phyloP scores from a whole-genome alignment of 2,329 filamentous ascomycete genomes.

The Pseudogymnoascus sp. region DNA sequence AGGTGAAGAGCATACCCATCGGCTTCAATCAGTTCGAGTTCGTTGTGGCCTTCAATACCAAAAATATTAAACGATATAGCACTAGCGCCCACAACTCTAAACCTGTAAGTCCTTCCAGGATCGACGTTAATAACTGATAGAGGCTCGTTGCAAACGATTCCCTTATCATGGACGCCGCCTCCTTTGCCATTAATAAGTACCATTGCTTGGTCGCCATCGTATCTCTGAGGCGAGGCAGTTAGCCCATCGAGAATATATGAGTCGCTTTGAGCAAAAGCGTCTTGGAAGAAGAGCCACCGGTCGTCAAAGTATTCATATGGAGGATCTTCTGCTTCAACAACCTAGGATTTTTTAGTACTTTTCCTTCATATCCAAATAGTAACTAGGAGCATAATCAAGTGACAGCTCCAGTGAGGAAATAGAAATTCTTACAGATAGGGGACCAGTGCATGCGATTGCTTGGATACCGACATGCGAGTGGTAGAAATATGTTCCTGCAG shows the following conservation, averaged over 20 bases:
- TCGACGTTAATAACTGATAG: constrained; percentile 46
- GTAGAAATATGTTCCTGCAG: constrained; percentile 47
- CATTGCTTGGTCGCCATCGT: constrained; percentile 25
- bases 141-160: constrained; percentile 20
- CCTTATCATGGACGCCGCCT: neutral
- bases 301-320: too few relatives aligned
- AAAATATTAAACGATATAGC: constrained; percentile 46
- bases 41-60: constrained; percentile 47
- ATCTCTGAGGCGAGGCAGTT: constrained; percentile 6
- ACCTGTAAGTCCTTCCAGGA: constrained; percentile 50
- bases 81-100: constrained; percentile 50
- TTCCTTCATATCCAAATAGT: too few relatives aligned
- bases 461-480: constrained; percentile 48
- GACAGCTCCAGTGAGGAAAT: neutral
- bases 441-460: constrained; percentile 37
- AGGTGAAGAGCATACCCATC: constrained; percentile 35
- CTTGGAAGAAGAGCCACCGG: constrained; percentile 38
- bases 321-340: constrained; percentile 21
- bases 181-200: constrained; percentile 49
- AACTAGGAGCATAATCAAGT: too few relatives aligned
- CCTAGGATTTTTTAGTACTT: neutral
- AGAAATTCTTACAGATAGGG: constrained; percentile 35
- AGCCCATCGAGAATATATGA: constrained; percentile 34
- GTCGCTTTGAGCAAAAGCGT: constrained; percentile 49
- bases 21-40: constrained; percentile 50